Evolutionary conservation across 345 rosid species (phyloP).

Genomic region (Melaleuca alternifolia): DNA sequence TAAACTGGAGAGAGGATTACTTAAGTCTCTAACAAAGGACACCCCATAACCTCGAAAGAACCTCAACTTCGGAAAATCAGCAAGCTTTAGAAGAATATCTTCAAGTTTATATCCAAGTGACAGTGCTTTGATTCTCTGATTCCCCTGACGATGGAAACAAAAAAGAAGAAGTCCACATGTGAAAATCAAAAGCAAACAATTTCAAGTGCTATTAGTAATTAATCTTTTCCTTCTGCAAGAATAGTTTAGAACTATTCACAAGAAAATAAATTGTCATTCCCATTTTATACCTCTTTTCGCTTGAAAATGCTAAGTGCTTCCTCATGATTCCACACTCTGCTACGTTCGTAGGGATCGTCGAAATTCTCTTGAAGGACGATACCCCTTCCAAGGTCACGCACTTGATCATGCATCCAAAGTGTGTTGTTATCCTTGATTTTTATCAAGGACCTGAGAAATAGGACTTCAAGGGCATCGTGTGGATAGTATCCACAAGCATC

Average conservation of each 20-base stretch:
- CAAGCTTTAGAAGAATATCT: not conserved
- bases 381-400: no score
- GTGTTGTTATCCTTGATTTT: no score
- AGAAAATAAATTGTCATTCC: not conserved
- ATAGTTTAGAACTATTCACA: not conserved
- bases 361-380: no score
- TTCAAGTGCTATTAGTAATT: not conserved
- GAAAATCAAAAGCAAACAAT: not conserved
- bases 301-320: fast-evolving
- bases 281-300: not conserved
- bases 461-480: no score
- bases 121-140: not conserved
- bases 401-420: no score
- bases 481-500: no score
- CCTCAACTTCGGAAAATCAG: not conserved
- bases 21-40: not conserved
- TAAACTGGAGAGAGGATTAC: not conserved
- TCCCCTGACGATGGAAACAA: not conserved
- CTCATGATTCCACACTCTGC: not conserved
- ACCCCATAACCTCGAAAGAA: not conserved
- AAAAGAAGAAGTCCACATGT: not conserved
- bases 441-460: no score
- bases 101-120: not conserved
- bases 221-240: no score
- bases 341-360: no score